Conservation (phyloP, 2,329 filamentous ascomycete species). For the Fusarium zealandicum region DNA sequence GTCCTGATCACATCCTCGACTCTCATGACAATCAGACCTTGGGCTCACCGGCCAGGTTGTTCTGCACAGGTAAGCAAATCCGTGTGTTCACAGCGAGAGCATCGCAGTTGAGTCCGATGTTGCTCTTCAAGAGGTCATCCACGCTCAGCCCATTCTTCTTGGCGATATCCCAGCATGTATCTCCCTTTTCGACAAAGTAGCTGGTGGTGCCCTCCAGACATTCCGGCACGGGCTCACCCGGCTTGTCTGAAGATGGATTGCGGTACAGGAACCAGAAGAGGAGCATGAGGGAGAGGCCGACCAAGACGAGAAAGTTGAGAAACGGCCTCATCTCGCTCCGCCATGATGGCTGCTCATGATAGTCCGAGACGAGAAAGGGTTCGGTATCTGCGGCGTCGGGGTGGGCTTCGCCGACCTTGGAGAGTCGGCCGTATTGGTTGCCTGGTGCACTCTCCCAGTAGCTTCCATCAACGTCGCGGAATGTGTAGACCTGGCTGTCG, state of each 20-base stretch:
- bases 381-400: conserved; percentile 42
- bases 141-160: conserved; percentile 52
- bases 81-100: conserved; percentile 50
- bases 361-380: conserved; percentile 42
- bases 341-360: conserved; percentile 52
- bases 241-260: conserved; percentile 36
- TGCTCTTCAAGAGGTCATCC: conserved; percentile 55
- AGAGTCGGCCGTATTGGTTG: conserved; percentile 57
- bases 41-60: conserved; percentile 2
- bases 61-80: conserved; percentile 54
- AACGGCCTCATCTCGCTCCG: conserved; percentile 61
- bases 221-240: conserved; percentile 18
- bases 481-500: conserved; percentile 61
- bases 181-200: conserved; percentile 54
- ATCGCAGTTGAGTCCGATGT: conserved; percentile 57
- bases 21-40: background rate
- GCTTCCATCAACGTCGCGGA: conserved; percentile 56
- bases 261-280: conserved; percentile 58
- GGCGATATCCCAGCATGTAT: conserved; percentile 63
- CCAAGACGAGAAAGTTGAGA: conserved; percentile 64
- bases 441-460: conserved; percentile 60
- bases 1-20: background rate
- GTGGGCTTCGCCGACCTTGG: conserved; percentile 46
- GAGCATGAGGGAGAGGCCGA: conserved; percentile 58
- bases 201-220: conserved; percentile 44